Base-by-base conservation (phyloP, 2,329 filamentous ascomycete species). In the Coleophoma cylindrospora region DNA sequence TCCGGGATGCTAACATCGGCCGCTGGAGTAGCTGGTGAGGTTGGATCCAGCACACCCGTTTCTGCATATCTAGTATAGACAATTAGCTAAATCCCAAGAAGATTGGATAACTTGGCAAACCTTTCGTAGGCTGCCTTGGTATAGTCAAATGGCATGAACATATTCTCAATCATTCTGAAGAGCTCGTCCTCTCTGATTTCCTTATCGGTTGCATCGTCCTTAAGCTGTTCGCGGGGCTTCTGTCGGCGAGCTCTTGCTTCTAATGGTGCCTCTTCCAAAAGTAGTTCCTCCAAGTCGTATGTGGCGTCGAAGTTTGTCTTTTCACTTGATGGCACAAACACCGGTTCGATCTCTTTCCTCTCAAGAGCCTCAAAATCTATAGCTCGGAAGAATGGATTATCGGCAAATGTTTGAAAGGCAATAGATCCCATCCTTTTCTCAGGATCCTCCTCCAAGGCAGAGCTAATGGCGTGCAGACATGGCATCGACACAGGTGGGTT, bases 221-320 rank as follows among this genome's bases (percentile, higher is more conserved):
- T 92, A 64, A 99, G 74, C 57, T 89, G 86, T 57, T 95, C 91
- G 55, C 94, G 80, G 2, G 94, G 94, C 68, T 97, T 96, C 68
- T 97, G 94, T 64, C 92, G 84, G 59, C 94, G 81, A 46, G 94
- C 91, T 62, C 94, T 80, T 49, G 94, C 94, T 69, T 99, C 94
- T 5, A 99, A 73, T 1, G 94, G 94, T 12, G 94, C 94, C 66
- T 99, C 94, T 68, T 99, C 94, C 41, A 99, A 70, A 2, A 99
- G 72, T 17, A 99, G 70, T 67, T 99, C 94, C 66, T 99, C 94
- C 46, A 99, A 73, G 68, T 99, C 94, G 65, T 99, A 97, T 1
- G 94, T 99, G 4, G 94, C 94, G 68, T 99, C 94, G 59, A 99
- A 99, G 67, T 99, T 99, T 3, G 94, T 97, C 78, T 99, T 99